Evolutionary conservation across 768 basidiomycete species (phyloP).

Genomic region (Suillus decipiens): DNA sequence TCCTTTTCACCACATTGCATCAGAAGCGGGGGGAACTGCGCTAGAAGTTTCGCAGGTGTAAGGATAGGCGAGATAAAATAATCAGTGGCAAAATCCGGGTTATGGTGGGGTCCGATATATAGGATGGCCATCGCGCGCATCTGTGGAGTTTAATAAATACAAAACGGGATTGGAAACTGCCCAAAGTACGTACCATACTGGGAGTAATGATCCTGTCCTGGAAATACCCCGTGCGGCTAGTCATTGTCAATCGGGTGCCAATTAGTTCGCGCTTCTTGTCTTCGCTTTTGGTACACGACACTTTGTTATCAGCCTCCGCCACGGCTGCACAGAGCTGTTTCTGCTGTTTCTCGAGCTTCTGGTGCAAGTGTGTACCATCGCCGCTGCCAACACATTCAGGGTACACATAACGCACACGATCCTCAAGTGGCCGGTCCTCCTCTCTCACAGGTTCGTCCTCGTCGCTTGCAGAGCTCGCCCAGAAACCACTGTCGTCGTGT

Average conservation of each 20-base stretch:
- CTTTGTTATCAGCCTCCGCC: slow-evolving; percentile 50
- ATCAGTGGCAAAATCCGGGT: slow-evolving; percentile 93
- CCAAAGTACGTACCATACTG: slow-evolving; percentile 74
- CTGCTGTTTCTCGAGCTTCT: slow-evolving; percentile 50
- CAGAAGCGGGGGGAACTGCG: slow-evolving; percentile 90
- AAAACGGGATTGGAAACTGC: neutral
- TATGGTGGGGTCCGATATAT: slow-evolving; percentile 91
- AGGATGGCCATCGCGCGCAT: slow-evolving; percentile 99
- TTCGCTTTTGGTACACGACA: slow-evolving; percentile 33
- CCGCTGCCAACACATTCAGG: slow-evolving; percentile 17
- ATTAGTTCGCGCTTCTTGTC: slow-evolving; percentile 57
- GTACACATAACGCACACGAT: slow-evolving; percentile 68
- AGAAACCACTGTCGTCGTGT: slow-evolving; percentile 48
- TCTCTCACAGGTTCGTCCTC: slow-evolving; percentile 54
- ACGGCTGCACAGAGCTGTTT: slow-evolving; percentile 52
- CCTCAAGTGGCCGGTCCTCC: slow-evolving; percentile 73
- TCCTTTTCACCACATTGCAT: slow-evolving; percentile 96
- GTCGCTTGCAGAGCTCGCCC: slow-evolving; percentile 56
- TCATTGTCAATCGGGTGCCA: slow-evolving; percentile 92
- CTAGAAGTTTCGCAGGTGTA: slow-evolving; percentile 78
- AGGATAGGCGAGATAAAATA: slow-evolving; percentile 96
- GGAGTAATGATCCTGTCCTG: slow-evolving; percentile 93
- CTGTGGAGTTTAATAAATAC: slow-evolving; percentile 43
- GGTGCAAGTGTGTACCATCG: slow-evolving; percentile 26
- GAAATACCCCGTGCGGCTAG: slow-evolving; percentile 90